These are phyloP conservation scores for Kregervanrija pseudodelftensis DNA, from an alignment of 805 yeast species.

Conservation along the genomic window DNA sequence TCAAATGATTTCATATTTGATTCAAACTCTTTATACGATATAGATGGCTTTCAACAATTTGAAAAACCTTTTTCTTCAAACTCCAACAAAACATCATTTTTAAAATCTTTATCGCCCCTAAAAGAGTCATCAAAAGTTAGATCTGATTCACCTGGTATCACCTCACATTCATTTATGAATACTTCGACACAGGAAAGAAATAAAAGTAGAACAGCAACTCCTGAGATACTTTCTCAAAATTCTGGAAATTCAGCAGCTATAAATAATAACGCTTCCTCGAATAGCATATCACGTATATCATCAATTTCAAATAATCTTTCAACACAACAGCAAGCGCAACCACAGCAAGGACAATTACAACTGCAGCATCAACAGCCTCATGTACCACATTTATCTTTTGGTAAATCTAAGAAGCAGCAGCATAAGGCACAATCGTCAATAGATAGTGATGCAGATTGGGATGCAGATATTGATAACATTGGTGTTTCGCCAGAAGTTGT, in stretches of 20 bases:
- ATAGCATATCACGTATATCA: too few species aligned
- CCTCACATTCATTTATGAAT: slow-evolving; percentile 9
- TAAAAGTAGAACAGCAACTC: slow-evolving; percentile 1
- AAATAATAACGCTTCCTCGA: too few species aligned
- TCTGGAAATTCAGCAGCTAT: not conserved
- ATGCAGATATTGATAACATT: slow-evolving; percentile 55
- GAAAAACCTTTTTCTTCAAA: slow-evolving; percentile 5
- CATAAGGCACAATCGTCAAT: too few species aligned
- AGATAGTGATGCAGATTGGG: slow-evolving; percentile 81
- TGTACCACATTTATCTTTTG: too few species aligned
- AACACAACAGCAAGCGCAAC: too few species aligned
- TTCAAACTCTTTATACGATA: slow-evolving; percentile 4
- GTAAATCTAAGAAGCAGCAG: too few species aligned
- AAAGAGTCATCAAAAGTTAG: slow-evolving; percentile 7
- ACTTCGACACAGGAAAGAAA: slow-evolving; percentile 2
- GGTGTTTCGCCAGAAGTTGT: slow-evolving; percentile 9
- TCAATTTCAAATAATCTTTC: too few species aligned
- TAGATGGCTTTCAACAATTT: slow-evolving; percentile 2
- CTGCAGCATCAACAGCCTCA: too few species aligned
- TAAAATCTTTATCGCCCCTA: slow-evolving; percentile 3
- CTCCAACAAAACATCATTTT: slow-evolving; percentile 11
- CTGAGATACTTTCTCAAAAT: slow-evolving; percentile 1
- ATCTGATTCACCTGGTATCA: slow-evolving; percentile 8
- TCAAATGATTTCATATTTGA: slow-evolving; percentile 8
- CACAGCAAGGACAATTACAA: too few species aligned